Base-by-base conservation (phyloP, 495 filamentous ascomycete species). In the Trichoderma parareesei region DNA sequence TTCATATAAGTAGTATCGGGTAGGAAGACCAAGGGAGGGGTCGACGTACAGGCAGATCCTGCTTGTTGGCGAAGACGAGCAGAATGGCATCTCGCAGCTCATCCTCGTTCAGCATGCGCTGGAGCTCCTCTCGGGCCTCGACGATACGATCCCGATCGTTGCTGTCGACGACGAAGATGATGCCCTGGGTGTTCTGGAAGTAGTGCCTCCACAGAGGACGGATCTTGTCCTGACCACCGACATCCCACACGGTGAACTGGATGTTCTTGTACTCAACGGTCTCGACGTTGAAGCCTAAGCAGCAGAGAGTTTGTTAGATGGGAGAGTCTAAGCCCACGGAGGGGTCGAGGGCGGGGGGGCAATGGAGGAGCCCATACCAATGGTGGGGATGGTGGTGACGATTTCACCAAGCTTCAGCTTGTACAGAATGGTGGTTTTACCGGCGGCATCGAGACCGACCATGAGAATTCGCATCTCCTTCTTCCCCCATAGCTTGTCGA, bases 191-290 rank as follows among this genome's bases (percentile, higher is more conserved):
- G 82, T 99, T 99, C 84, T 99, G 94, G 90, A 97, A 99, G 80
- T 99, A 99, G 84, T 99, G 94, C 82, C 94, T 89, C 94, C 94
- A 99, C 74, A 99, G 82, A 74, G 94, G 94, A 78, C 94, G 88
- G 78, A 99, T 99, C 90, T 99, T 99, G 85, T 99, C 94, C 85
- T 99, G 94, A 63, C 61, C 94, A 84, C 94, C 94, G 75, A 99
- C 94, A 87, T 99, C 94, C 94, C 94, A 99, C 78, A 99, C 94
- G 76, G 94, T 99, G 84, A 99, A 99, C 77, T 97, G 93, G 77
- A 99, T 97, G 86, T 99, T 98, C 87, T 97, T 97, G 84, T 98
- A 99, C 77, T 97, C 95, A 79, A 99, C 95, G 55, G 94, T 98
- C 86, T 99, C 94, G 77, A 99, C 94, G 84, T 99, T 99, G 86